phyloP scores from a whole-genome alignment of 345 rosid species.

The Gossypium herbaceum region DNA sequence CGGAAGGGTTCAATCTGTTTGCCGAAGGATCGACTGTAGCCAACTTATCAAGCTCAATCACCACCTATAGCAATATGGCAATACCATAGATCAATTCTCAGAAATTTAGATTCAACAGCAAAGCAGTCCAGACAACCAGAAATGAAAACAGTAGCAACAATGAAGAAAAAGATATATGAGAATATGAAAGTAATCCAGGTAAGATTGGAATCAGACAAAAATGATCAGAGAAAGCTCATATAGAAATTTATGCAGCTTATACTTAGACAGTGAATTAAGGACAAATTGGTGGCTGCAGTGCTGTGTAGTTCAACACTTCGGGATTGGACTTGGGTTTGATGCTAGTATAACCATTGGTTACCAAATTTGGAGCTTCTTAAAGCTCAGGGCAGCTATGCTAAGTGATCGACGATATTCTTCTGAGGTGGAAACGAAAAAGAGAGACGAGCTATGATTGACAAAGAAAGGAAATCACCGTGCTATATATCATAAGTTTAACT shows the following conservation, averaged over 20 bases:
- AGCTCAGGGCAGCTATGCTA: neutral
- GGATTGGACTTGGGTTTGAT: neutral
- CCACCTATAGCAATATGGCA: constrained; percentile 42
- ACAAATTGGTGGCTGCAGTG: neutral
- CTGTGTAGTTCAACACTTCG: neutral
- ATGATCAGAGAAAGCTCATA: neutral
- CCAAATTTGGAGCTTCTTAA: neutral
- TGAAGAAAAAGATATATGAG: neutral
- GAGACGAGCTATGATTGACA: neutral
- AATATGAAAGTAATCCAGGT: neutral
- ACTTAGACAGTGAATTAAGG: neutral
- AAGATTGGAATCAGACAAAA: neutral
- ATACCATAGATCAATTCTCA: neutral
- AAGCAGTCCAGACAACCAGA: neutral
- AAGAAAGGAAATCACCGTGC: neutral
- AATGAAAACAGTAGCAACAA: neutral
- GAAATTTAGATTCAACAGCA: neutral
- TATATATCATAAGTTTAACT: neutral
- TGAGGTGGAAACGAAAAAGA: neutral
- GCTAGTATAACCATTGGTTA: neutral
- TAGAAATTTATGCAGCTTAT: neutral
- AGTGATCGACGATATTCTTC: neutral
- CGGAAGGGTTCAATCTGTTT: constrained; percentile 50
- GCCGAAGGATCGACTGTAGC: constrained; percentile 49
- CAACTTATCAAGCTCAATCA: constrained; percentile 54